phyloP scores from a whole-genome alignment of 768 basidiomycete species.

The Panus rudis region DNA sequence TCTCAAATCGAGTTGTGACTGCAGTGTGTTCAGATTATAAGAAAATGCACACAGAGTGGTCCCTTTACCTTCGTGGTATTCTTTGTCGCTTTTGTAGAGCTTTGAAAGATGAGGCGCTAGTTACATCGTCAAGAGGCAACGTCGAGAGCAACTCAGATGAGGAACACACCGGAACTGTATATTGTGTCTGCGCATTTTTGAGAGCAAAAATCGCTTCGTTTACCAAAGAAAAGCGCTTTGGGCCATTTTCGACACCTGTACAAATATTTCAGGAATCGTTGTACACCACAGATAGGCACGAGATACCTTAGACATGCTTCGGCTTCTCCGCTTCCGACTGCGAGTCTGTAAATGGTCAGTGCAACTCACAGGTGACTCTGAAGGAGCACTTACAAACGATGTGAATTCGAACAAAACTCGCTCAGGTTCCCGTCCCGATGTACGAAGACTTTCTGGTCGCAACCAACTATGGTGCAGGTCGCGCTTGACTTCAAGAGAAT shows the following conservation, averaged over 20 bases:
- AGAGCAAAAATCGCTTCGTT: constrained; percentile 20
- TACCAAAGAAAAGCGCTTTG: constrained; percentile 11
- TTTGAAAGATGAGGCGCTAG: constrained; percentile 2
- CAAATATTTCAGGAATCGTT: too few relatives aligned
- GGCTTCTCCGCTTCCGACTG: too few relatives aligned
- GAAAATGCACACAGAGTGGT: neutral
- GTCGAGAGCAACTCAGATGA: neutral
- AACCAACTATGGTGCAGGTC: constrained; percentile 10
- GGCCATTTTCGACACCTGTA: constrained; percentile 17
- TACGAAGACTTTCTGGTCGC: constrained; percentile 7
- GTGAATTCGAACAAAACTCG: constrained; percentile 12
- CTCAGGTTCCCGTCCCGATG: constrained; percentile 7
- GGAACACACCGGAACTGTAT: constrained; percentile 6
- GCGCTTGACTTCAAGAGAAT: too few relatives aligned
- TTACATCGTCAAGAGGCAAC: neutral
- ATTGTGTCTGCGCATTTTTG: constrained; percentile 10
- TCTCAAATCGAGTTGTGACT: constrained; percentile 16
- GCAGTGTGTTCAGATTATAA: neutral
- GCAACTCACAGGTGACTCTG: neutral
- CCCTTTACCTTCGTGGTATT: constrained; percentile 9
- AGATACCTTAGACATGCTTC: too few relatives aligned
- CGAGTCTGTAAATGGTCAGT: too few relatives aligned
- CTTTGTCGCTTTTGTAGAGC: neutral
- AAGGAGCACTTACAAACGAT: constrained; percentile 10
- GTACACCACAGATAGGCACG: too few relatives aligned